Evolutionary conservation across 495 filamentous ascomycete genomes (phyloP).

Genomic region (Neurospora discreta): DNA sequence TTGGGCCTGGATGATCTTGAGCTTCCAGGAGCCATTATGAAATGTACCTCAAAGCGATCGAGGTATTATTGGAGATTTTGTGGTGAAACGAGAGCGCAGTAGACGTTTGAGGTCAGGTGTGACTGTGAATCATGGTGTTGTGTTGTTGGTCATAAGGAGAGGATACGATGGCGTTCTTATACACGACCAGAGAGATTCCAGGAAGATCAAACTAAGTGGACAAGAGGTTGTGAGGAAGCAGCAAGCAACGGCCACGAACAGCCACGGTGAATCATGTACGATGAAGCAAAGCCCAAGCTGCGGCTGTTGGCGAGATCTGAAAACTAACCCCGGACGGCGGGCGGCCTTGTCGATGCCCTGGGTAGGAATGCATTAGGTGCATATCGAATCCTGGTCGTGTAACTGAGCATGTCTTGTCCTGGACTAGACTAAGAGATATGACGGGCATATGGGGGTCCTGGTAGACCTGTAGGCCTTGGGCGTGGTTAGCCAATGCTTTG

Average conservation of each 20-base stretch:
- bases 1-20: slow-evolving; percentile 38
- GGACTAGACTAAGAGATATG: background rate
- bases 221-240: background rate
- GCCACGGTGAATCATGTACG: background rate
- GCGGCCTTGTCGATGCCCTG: background rate
- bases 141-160: background rate
- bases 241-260: background rate
- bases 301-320: background rate
- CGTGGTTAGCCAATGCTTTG: background rate
- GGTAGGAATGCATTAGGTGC: background rate
- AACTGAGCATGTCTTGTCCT: background rate
- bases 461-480: background rate
- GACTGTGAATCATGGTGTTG: background rate
- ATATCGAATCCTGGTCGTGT: background rate
- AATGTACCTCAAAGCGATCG: background rate
- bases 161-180: background rate
- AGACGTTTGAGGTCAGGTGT: background rate
- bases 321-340: background rate
- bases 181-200: background rate
- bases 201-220: background rate
- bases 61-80: background rate
- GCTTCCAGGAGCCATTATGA: slow-evolving; percentile 39
- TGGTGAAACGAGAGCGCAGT: background rate
- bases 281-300: background rate
- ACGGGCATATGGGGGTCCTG: background rate